These are phyloP conservation scores for Truncatella angustata DNA, from an alignment of 2,329 filamentous ascomycete species.

Conservation along the genomic window DNA sequence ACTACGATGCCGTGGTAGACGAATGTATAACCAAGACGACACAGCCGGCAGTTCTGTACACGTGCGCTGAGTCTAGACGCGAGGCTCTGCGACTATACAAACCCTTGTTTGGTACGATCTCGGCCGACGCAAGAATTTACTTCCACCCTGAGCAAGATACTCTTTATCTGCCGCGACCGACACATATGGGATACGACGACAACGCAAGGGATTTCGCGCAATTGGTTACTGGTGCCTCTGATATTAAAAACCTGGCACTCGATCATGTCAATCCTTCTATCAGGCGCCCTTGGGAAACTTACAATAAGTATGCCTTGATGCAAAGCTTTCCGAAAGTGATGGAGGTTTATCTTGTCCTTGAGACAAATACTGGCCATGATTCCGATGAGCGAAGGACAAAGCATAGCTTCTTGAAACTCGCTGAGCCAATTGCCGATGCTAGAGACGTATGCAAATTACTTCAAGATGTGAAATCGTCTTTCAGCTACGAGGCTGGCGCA, in stretches of 20 bases:
- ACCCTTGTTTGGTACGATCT: conserved; percentile 31
- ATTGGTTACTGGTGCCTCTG: conserved; percentile 32
- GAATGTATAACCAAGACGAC: conserved; percentile 34
- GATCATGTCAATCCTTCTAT: conserved; percentile 43
- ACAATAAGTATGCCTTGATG: conserved; percentile 47
- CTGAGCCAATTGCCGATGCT: conserved; percentile 11
- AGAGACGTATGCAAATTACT: conserved; percentile 18
- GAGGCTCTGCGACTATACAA: conserved; percentile 39
- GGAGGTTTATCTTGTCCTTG: conserved; percentile 36
- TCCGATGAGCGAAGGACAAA: background rate
- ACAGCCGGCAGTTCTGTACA: conserved; percentile 39
- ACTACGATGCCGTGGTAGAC: conserved; percentile 34
- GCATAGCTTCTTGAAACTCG: conserved; percentile 11
- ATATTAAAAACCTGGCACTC: conserved; percentile 39
- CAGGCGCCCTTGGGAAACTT: conserved; percentile 48
- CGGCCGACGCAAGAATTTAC: conserved; percentile 28
- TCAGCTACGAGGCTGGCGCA: conserved; percentile 27
- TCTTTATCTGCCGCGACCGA: conserved; percentile 38
- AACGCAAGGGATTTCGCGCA: conserved; percentile 38
- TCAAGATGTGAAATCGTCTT: conserved; percentile 26
- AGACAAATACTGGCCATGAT: background rate
- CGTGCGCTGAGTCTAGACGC: conserved; percentile 39
- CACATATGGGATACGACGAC: conserved; percentile 39
- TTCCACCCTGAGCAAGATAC: conserved; percentile 30
- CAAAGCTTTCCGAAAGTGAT: conserved; percentile 37